These are phyloP conservation scores for Pleurotus citrinopileatus DNA, from an alignment of 768 basidiomycete genomes.

Conservation along the genomic window DNA sequence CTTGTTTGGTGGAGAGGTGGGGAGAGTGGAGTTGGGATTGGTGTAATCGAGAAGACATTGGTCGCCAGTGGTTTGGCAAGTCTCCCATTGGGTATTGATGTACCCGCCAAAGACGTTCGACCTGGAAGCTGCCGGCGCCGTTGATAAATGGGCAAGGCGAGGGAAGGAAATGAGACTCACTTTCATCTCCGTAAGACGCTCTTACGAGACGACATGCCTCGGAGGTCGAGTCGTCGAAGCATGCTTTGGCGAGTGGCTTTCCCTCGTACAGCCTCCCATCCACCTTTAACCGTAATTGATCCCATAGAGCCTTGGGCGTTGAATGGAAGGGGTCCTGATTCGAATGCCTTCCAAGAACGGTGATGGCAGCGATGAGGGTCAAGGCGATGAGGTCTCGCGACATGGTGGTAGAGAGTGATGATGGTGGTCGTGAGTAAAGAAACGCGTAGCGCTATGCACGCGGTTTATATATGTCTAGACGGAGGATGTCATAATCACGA, in stretches of 20 bases:
- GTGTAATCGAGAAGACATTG: slow-evolving; percentile 46
- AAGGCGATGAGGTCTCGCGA: no score
- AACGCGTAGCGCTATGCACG: neutral
- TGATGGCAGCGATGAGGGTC: neutral
- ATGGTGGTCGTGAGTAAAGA: neutral
- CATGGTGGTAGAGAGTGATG: neutral
- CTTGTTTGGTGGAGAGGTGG: slow-evolving; percentile 21
- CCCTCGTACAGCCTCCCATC: slow-evolving; percentile 12
- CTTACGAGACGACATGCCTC: slow-evolving; percentile 6
- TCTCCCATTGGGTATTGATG: slow-evolving; percentile 49
- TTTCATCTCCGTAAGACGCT: slow-evolving; percentile 12
- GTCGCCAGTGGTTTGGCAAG: slow-evolving; percentile 43
- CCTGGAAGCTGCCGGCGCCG: slow-evolving; percentile 15
- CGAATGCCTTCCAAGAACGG: neutral
- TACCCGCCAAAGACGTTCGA: slow-evolving; percentile 24
- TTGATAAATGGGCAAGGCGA: neutral
- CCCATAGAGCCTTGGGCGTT: neutral
- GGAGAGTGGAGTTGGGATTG: slow-evolving; percentile 27
- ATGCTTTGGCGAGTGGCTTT: slow-evolving; percentile 13
- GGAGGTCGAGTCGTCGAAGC: slow-evolving; percentile 14
- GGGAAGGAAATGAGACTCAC: neutral
- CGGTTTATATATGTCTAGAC: neutral
- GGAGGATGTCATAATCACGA: neutral
- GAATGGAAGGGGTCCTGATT: neutral
- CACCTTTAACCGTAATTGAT: neutral